Conservation (phyloP, 2,329 filamentous ascomycete species). For the Zasmidium angulare region DNA sequence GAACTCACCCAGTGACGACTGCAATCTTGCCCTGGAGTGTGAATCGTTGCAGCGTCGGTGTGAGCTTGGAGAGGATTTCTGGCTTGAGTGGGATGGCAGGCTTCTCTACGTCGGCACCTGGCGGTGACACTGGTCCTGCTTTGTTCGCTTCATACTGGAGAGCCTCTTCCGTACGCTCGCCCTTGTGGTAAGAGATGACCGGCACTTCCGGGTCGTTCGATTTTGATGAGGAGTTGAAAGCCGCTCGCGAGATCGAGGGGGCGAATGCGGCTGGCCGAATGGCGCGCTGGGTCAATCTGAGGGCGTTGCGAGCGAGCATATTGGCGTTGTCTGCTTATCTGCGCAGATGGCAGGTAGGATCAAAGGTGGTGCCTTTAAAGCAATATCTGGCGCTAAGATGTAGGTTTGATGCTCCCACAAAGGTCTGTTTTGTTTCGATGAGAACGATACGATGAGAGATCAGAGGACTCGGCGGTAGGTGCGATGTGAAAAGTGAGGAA, state of each 20-base stretch:
- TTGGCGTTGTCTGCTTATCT: slow-evolving; percentile 2
- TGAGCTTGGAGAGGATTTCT: slow-evolving; percentile 52
- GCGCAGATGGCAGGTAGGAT: not conserved
- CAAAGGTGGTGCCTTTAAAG: not conserved
- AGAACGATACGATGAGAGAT: not conserved
- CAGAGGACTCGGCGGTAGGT: not conserved
- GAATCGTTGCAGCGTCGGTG: slow-evolving; percentile 68
- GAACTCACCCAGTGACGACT: slow-evolving; percentile 66
- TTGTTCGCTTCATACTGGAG: slow-evolving; percentile 27
- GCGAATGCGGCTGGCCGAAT: slow-evolving; percentile 15
- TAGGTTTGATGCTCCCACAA: not conserved
- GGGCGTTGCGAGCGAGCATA: slow-evolving; percentile 23
- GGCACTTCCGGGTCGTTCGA: slow-evolving; percentile 30
- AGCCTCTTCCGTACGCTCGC: slow-evolving; percentile 31
- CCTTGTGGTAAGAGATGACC: slow-evolving; percentile 34
- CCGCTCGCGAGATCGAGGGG: slow-evolving; percentile 21
- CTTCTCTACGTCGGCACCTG: slow-evolving; percentile 34
- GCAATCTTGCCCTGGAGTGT: slow-evolving; percentile 63
- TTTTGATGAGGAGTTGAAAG: slow-evolving; percentile 27
- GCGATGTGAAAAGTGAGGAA: not conserved
- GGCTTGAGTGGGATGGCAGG: slow-evolving; percentile 32
- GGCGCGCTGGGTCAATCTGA: slow-evolving; percentile 18
- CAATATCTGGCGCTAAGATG: not conserved
- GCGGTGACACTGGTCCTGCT: slow-evolving; percentile 32
- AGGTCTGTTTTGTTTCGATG: not conserved